Percentiles rank a stretch among this genome's conserved stretches.
These are phyloP conservation scores for Fusarium albidum DNA, from an alignment of 2,329 filamentous ascomycete genomes.

Conservation along the genomic window DNA sequence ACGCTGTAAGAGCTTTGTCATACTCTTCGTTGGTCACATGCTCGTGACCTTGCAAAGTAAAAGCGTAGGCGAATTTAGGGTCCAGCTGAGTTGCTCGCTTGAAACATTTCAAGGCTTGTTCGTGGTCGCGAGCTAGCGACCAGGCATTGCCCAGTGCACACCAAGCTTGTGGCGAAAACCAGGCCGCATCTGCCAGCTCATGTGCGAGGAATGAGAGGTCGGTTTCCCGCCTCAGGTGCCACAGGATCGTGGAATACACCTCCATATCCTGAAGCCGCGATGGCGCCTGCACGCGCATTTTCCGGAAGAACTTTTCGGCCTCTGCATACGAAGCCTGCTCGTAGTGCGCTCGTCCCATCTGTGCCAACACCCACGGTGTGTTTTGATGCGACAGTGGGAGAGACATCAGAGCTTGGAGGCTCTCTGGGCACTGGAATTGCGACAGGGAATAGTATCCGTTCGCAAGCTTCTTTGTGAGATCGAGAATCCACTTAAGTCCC, in stretches of 20 bases:
- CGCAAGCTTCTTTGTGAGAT: conserved; percentile 83
- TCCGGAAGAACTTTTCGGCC: conserved; percentile 85
- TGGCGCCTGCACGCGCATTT: conserved; percentile 80
- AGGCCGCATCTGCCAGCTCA: conserved; percentile 85
- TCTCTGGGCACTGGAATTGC: conserved; percentile 80
- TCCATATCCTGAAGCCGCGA: conserved; percentile 94
- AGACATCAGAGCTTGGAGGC: conserved; percentile 75
- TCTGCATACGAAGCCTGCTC: conserved; percentile 88
- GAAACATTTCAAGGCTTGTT: conserved; percentile 94
- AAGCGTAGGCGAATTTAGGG: conserved; percentile 91
- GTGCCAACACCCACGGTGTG: conserved; percentile 91
- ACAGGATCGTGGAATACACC: conserved; percentile 97
- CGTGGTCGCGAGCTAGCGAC: conserved; percentile 90
- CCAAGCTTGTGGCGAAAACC: conserved; percentile 94
- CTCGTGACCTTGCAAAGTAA: conserved; percentile 94
- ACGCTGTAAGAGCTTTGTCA: conserved; percentile 89
- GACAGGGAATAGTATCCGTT: conserved; percentile 80
- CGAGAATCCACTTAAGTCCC: conserved; percentile 77
- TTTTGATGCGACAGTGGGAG: conserved; percentile 81
- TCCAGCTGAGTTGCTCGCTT: conserved; percentile 91
- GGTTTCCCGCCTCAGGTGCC: conserved; percentile 93
- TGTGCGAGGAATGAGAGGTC: conserved; percentile 93
- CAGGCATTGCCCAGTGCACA: conserved; percentile 95
- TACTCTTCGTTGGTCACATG: conserved; percentile 97
- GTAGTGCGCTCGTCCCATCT: conserved; percentile 90